These are phyloP conservation scores for Corylus avellana DNA, from an alignment of 306 rosid genomes.

Conservation along the genomic window DNA sequence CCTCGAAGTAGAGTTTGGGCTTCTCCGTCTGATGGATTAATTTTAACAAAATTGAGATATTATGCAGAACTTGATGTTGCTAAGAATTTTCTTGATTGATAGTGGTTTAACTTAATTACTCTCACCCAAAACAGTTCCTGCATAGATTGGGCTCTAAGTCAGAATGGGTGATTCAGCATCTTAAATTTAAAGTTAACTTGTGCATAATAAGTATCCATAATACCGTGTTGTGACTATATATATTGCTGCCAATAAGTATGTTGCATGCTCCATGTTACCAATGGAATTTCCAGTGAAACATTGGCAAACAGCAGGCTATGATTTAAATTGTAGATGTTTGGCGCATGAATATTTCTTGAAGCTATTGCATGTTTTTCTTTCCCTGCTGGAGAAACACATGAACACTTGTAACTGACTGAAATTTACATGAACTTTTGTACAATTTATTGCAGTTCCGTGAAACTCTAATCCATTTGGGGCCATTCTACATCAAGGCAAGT, in stretches of 20 bases:
- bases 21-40: not conserved
- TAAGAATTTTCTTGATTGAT: not conserved
- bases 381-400: conserved; percentile 19
- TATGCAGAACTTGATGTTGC: not conserved
- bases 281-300: not conserved
- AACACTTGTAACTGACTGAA: conserved; percentile 21
- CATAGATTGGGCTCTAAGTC: not conserved
- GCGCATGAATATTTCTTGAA: conserved; percentile 6
- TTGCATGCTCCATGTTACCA: not conserved
- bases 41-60: not conserved
- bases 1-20: not conserved
- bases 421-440: conserved; percentile 35
- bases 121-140: not conserved
- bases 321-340: not conserved
- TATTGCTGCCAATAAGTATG: too few relatives aligned
- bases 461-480: conserved; percentile 92
- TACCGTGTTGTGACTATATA: too few relatives aligned
- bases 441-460: conserved; percentile 86
- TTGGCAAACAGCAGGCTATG: not conserved
- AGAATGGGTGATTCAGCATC: not conserved
- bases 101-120: not conserved
- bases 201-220: not conserved
- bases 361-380: conserved; percentile 15
- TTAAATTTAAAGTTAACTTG: not conserved
- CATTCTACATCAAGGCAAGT: conserved; percentile 95